Conservation (phyloP, 768 basidiomycete species). For the Naganishia randhawae region DNA sequence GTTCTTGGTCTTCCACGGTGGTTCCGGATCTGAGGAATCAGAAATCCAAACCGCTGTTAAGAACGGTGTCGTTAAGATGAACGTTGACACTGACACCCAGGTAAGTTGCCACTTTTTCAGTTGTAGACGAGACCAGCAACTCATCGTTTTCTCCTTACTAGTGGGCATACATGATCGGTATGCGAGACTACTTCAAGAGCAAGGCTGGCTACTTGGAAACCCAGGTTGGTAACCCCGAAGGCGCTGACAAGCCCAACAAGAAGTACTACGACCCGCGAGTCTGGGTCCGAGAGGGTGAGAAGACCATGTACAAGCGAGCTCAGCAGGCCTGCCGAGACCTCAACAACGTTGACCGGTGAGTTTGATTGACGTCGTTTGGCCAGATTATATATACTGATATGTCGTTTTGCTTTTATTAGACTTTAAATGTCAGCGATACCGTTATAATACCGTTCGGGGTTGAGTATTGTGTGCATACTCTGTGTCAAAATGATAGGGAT, state of each 20-base stretch:
- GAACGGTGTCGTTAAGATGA: conserved; percentile 98
- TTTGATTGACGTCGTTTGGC: not conserved
- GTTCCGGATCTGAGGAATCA: conserved; percentile 92
- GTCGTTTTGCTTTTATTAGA: not conserved
- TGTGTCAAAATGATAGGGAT: not conserved
- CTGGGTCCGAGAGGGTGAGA: conserved; percentile 98
- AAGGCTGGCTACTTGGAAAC: conserved; percentile 83
- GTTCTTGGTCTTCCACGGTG: conserved; percentile 99
- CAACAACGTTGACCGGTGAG: conserved; percentile 54
- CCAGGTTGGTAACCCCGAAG: conserved; percentile 97
- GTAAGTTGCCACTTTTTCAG: not conserved
- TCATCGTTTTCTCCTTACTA: conserved; percentile 58
- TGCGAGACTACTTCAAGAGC: conserved; percentile 78
- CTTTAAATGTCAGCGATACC: conserved; percentile 7
- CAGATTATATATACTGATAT: not conserved
- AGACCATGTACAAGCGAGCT: conserved; percentile 79
- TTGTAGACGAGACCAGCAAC: conserved; percentile 23
- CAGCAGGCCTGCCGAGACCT: conserved; percentile 91
- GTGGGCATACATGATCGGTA: conserved; percentile 83
- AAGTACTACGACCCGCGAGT: conserved; percentile 80
- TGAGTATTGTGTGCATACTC: conserved; percentile 8
- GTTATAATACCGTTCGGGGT: conserved; percentile 4
- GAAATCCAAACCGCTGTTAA: conserved; percentile 88
- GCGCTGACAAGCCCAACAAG: conserved; percentile 97
- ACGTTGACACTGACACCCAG: conserved; percentile 72